A percentile compares a stretch with the other conserved stretches of the same genome.
Conservation (phyloP, 2,329 filamentous ascomycete species). For the Cordyceps javanica region DNA sequence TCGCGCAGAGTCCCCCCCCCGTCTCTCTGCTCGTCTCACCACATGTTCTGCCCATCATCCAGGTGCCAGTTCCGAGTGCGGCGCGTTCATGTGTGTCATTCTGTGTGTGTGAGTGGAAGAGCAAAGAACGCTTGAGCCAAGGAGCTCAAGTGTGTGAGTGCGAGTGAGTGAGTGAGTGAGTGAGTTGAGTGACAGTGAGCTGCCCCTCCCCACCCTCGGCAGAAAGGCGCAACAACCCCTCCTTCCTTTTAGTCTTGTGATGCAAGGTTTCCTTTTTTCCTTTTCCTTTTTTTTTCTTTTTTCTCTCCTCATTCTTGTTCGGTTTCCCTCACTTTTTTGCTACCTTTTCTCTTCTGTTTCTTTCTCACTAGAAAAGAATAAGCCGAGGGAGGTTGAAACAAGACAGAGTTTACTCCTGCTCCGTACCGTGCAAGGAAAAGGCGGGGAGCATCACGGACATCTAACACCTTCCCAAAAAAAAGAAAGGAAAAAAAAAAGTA, state of each 20-base stretch:
- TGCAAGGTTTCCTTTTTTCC: background rate
- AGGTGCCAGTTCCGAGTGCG: no score
- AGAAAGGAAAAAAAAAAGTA: background rate
- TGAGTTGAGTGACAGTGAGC: background rate
- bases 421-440: no score
- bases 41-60: background rate
- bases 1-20: background rate
- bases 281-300: background rate
- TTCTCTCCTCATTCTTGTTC: background rate
- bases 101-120: background rate
- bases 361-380: no score
- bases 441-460: no score
- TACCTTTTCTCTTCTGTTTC: no score
- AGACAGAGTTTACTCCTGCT: no score
- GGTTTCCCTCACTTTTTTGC: no score
- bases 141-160: no score
- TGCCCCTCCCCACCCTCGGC: slow-evolving; percentile 2
- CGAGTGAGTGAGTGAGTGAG: background rate
- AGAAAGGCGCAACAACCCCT: background rate
- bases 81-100: background rate
- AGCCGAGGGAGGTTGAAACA: no score
- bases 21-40: background rate
- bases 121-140: no score
- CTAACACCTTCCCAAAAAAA: no score
- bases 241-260: background rate